A percentile compares a stretch with the other conserved stretches of the same genome.
phyloP scores from a whole-genome alignment of 306 rosid genomes.

The Phaseolus lunatus region DNA sequence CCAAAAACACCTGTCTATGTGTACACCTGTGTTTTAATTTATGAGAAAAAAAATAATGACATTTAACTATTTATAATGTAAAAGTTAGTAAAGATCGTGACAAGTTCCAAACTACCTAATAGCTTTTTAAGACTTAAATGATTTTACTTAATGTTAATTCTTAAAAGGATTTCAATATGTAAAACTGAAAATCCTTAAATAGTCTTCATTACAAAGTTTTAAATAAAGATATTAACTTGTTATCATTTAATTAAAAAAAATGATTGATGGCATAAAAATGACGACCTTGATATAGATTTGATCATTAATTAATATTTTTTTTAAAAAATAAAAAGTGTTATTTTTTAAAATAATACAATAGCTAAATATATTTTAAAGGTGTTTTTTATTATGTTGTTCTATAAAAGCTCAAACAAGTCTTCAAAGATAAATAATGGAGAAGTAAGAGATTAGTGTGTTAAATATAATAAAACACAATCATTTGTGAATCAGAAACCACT shows the following conservation, averaged over 20 bases:
- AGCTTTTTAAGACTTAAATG: too few relatives aligned
- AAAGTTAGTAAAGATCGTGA: too few relatives aligned
- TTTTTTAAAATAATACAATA: neutral
- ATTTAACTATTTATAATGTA: too few relatives aligned
- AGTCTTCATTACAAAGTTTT: neutral
- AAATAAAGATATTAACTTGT: neutral
- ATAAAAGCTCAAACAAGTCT: neutral
- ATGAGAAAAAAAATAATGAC: too few relatives aligned
- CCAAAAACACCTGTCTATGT: too few relatives aligned
- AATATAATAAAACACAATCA: constrained; percentile 24
- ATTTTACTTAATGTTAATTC: neutral
- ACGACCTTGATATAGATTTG: too few relatives aligned
- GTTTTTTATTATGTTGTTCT: neutral
- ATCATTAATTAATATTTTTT: too few relatives aligned
- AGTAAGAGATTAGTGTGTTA: neutral
- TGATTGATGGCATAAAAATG: neutral
- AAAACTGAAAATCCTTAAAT: neutral
- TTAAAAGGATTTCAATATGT: neutral
- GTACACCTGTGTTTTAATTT: too few relatives aligned
- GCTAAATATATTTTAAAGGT: neutral
- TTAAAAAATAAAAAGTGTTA: too few relatives aligned
- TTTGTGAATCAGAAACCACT: neutral
- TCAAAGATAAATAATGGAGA: neutral
- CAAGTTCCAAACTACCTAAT: too few relatives aligned
- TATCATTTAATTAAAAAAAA: neutral